Evolutionary conservation across 2,329 filamentous ascomycete genomes (phyloP).

Genomic region (Fusarium gaditjirri): DNA sequence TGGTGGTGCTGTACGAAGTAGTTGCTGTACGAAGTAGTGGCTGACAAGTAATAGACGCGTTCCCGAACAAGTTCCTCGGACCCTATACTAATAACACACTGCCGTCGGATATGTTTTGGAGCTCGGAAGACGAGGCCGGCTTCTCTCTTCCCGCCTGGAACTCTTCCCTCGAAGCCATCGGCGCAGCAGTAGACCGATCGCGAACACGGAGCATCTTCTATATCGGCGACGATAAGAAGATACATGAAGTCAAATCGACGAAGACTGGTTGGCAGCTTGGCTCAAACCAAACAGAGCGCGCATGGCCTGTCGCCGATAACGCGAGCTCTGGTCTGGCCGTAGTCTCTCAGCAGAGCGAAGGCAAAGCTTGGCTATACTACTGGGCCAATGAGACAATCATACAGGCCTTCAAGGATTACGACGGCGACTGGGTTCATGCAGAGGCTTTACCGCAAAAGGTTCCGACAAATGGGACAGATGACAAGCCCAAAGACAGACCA

Average conservation of each 20-base stretch:
- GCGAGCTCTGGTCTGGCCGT: not conserved
- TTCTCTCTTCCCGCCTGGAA: not conserved
- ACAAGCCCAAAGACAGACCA: not conserved
- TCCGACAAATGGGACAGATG: not conserved
- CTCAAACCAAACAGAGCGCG: not conserved
- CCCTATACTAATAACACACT: not conserved
- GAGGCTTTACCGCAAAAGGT: not conserved
- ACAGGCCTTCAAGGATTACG: not conserved
- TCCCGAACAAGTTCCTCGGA: not conserved
- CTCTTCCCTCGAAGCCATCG: not conserved
- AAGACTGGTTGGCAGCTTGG: not conserved
- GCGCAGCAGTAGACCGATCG: not conserved
- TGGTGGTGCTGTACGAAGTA: rapidly evolving
- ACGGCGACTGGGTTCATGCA: not conserved
- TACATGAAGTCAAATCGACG: not conserved
- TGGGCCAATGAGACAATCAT: constrained; percentile 12
- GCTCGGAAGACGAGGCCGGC: not conserved
- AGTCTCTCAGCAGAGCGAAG: constrained; percentile 1
- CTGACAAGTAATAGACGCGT: not conserved
- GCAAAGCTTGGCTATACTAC: constrained; percentile 3
- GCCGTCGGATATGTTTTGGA: not conserved
- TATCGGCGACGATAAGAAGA: not conserved
- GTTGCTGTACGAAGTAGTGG: rapidly evolving
- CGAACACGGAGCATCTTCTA: not conserved
- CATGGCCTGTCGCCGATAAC: not conserved